Evolutionary conservation across 78 protist species (phyloP).

Genomic region (Dictyostelium intermedium): DNA sequence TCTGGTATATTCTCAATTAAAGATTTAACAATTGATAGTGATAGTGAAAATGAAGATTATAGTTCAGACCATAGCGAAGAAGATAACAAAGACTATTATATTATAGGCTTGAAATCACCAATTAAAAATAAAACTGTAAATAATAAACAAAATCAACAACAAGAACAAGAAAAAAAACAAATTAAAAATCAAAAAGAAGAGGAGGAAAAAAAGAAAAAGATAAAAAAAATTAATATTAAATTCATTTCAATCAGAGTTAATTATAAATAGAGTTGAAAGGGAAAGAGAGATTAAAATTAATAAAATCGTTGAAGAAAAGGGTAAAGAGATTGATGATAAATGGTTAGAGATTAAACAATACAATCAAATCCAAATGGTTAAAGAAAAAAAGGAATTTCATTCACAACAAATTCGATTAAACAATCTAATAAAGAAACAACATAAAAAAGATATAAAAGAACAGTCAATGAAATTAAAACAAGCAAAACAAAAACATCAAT

Average conservation of each 20-base stretch:
- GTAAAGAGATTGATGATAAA: background rate
- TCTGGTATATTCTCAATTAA: background rate
- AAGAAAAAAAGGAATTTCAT: background rate
- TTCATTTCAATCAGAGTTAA: background rate
- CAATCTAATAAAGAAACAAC: background rate
- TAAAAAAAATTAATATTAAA: background rate
- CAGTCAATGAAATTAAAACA: background rate
- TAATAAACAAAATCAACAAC: background rate
- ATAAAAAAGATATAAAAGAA: background rate
- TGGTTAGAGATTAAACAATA: background rate
- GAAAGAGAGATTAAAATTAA: background rate
- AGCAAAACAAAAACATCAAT: background rate
- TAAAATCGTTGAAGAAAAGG: background rate
- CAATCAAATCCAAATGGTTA: background rate
- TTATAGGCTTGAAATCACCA: background rate
- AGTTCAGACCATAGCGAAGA: background rate
- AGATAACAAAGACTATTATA: background rate
- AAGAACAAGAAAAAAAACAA: background rate
- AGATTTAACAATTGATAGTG: background rate
- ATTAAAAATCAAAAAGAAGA: background rate
- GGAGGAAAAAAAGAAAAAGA: background rate
- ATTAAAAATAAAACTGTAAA: background rate
- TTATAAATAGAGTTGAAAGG: background rate
- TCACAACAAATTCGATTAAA: background rate
- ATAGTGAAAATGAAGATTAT: background rate